Percentiles rank a stretch among this genome's conserved stretches.
These are phyloP conservation scores for Lasiodiplodia citricola DNA, from an alignment of 2,329 filamentous ascomycete genomes.

Conservation along the genomic window DNA sequence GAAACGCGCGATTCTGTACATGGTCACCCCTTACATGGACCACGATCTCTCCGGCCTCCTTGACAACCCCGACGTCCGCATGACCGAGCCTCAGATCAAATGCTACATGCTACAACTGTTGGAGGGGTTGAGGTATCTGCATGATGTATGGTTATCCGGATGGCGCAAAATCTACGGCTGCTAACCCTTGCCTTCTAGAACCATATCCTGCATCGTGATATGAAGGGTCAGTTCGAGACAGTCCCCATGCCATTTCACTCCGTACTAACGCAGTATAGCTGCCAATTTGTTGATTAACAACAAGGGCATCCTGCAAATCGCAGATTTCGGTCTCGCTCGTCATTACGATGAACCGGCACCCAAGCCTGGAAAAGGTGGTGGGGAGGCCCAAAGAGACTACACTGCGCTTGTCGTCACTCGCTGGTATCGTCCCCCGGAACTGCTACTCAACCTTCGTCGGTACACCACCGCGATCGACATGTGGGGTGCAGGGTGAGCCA, in stretches of 20 bases:
- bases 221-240: constrained; percentile 65
- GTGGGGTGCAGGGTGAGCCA: constrained; percentile 89
- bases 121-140: constrained; percentile 86
- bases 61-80: constrained; percentile 88
- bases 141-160: constrained; percentile 57
- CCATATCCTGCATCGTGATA: constrained; percentile 90
- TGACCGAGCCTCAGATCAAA: constrained; percentile 91
- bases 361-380: constrained; percentile 76
- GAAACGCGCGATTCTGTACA: constrained; percentile 85
- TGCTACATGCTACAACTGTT: constrained; percentile 96
- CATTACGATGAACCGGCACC: constrained; percentile 89
- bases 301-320: constrained; percentile 89
- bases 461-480: constrained; percentile 99
- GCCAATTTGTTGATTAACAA: constrained; percentile 98
- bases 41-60: constrained; percentile 97
- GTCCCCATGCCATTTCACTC: constrained; percentile 33
- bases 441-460: constrained; percentile 82
- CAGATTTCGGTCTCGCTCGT: constrained; percentile 92
- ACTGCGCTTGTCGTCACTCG: constrained; percentile 95
- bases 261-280: constrained; percentile 50
- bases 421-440: constrained; percentile 95
- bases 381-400: constrained; percentile 86
- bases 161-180: constrained; percentile 38
- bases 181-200: constrained; percentile 35
- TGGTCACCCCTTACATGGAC: constrained; percentile 99